A percentile compares a stretch with the other conserved stretches of the same genome.
These are phyloP conservation scores for Paramecium pentaurelia DNA, from an alignment of 73 alveolate genomes.

Conservation along the genomic window DNA sequence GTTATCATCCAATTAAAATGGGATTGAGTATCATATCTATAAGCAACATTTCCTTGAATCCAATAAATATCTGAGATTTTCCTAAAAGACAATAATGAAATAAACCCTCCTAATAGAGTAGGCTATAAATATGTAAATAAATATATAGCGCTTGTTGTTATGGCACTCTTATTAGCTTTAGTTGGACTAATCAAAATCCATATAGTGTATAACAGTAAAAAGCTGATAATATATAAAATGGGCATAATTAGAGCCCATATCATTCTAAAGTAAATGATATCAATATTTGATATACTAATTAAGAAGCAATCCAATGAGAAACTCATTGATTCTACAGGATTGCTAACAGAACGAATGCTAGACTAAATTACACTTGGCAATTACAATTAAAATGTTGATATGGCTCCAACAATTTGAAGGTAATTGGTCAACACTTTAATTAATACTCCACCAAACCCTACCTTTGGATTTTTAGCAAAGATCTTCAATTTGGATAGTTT, in stretches of 20 bases:
- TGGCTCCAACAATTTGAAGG: background rate
- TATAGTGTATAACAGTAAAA: background rate
- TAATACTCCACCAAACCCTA: background rate
- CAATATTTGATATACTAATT: background rate
- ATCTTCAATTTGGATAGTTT: background rate
- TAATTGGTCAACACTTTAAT: constrained; percentile 34
- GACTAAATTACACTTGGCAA: background rate
- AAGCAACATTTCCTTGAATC: constrained; percentile 17
- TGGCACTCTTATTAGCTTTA: background rate
- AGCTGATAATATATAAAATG: background rate
- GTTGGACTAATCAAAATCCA: background rate
- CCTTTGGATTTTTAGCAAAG: background rate
- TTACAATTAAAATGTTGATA: constrained; percentile 20
- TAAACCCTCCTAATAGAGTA: background rate
- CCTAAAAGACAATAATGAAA: background rate
- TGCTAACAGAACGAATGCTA: background rate
- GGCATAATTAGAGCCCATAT: constrained; percentile 35
- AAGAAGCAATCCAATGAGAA: constrained; percentile 27
- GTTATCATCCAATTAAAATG: background rate
- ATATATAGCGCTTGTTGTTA: background rate
- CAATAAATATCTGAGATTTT: constrained; percentile 24
- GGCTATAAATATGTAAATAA: background rate
- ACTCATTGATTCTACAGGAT: constrained; percentile 38
- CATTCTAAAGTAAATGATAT: constrained; percentile 1
- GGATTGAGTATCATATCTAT: background rate